Percentiles rank a stretch among this genome's conserved stretches.
These are phyloP conservation scores for Lipomyces japonicus DNA, from an alignment of 805 yeast genomes.

Conservation along the genomic window DNA sequence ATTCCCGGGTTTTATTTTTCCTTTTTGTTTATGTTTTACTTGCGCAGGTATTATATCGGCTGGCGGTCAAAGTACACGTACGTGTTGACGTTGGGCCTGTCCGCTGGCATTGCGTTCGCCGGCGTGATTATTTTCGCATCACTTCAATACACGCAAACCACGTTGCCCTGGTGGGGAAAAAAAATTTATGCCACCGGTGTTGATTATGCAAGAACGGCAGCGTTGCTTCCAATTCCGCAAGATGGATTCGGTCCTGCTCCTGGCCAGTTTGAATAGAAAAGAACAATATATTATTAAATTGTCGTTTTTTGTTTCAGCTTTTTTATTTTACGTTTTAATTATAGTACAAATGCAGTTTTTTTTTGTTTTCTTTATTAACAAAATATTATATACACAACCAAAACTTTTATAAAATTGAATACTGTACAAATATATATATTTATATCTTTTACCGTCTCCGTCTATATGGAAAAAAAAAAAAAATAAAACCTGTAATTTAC, in stretches of 20 bases:
- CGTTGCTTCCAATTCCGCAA: background rate
- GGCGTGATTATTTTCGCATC: constrained; percentile 56
- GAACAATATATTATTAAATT: no score
- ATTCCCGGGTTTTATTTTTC: constrained; percentile 46
- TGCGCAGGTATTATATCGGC: constrained; percentile 51
- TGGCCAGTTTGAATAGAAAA: background rate
- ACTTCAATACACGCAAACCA: constrained; percentile 41
- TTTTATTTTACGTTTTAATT: background rate
- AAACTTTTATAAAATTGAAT: no score
- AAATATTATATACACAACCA: no score
- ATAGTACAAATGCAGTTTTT: no score
- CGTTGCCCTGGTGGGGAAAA: constrained; percentile 60
- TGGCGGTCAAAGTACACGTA: constrained; percentile 80
- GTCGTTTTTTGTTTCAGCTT: no score
- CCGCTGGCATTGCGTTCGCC: constrained; percentile 62
- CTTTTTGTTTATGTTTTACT: constrained; percentile 52
- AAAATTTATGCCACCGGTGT: constrained; percentile 23
- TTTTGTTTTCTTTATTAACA: no score
- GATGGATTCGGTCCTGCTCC: background rate
- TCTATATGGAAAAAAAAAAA: no score
- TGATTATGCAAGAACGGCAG: background rate
- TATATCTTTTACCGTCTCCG: no score
- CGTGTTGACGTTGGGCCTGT: constrained; percentile 60
- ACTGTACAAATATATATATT: no score
- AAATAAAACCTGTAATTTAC: no score